These are phyloP conservation scores for Citrus sp. DNA, from an alignment of 345 rosid species.

Conservation along the genomic window DNA sequence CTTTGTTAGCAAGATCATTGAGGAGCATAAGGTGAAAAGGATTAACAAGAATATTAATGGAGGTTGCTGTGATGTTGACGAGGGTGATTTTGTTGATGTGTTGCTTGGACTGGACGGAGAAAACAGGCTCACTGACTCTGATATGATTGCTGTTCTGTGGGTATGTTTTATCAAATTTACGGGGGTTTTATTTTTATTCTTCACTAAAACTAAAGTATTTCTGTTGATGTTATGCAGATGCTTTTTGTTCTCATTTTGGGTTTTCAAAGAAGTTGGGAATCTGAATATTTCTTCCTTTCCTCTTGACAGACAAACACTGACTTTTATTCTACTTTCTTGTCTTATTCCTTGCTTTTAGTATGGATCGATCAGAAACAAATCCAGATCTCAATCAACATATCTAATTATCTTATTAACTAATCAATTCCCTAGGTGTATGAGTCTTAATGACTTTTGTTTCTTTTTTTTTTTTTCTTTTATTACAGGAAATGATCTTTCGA, in stretches of 20 bases:
- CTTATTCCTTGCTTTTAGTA: not conserved
- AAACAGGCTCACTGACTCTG: constrained; percentile 51
- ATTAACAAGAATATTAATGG: not conserved
- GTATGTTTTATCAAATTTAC: constrained; percentile 30
- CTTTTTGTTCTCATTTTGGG: not conserved
- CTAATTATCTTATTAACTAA: not conserved
- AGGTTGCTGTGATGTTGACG: not conserved
- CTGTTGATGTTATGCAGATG: not conserved
- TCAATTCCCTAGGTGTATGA: not conserved
- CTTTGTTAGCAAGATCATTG: constrained; percentile 56
- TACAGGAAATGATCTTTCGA: constrained; percentile 64
- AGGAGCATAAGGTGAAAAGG: constrained; percentile 51
- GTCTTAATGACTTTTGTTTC: too few relatives aligned
- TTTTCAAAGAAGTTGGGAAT: constrained; percentile 20
- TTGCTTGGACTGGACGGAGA: constrained; percentile 64
- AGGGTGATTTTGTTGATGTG: constrained; percentile 70
- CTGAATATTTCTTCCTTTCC: constrained; percentile 13
- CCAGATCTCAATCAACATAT: not conserved
- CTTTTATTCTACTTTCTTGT: constrained; percentile 8
- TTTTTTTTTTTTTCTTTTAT: not conserved
- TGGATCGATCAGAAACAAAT: not conserved
- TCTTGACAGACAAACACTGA: not conserved
- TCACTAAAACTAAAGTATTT: not conserved
- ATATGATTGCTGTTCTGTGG: constrained; percentile 88
- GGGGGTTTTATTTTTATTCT: not conserved